Conservation (phyloP, 2,329 filamentous ascomycete genomes). For the Ilyonectria robusta region DNA sequence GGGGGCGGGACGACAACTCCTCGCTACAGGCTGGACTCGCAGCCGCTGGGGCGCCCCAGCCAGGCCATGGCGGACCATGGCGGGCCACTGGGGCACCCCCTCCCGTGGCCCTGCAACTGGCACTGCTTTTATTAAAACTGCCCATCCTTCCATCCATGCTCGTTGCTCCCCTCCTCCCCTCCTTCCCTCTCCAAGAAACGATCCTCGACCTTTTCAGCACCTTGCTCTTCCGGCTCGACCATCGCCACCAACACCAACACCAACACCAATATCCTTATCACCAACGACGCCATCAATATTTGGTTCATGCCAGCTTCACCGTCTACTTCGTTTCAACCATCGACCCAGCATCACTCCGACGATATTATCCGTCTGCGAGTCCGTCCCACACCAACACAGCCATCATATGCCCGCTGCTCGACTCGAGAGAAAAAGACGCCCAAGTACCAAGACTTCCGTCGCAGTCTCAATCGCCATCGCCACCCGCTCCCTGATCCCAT, state of each 20-base stretch:
- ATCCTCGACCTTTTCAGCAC: slow-evolving; percentile 40
- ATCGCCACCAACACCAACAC: slow-evolving; percentile 33
- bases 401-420: slow-evolving; percentile 43
- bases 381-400: slow-evolving; percentile 25
- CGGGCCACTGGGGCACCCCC: slow-evolving; percentile 33
- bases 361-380: slow-evolving; percentile 32
- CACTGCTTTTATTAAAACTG: slow-evolving; percentile 51
- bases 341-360: slow-evolving; percentile 36
- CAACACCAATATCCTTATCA: slow-evolving; percentile 27
- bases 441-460: slow-evolving; percentile 41
- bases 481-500: slow-evolving; percentile 41
- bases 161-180: slow-evolving; percentile 46
- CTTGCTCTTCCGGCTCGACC: slow-evolving; percentile 32
- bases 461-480: slow-evolving; percentile 30
- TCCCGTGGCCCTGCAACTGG: slow-evolving; percentile 42
- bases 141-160: slow-evolving; percentile 48
- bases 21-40: slow-evolving; percentile 38
- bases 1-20: slow-evolving; percentile 37
- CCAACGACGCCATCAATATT: slow-evolving; percentile 27
- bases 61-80: slow-evolving; percentile 22
- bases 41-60: slow-evolving; percentile 25
- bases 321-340: slow-evolving; percentile 42
- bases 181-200: slow-evolving; percentile 43
- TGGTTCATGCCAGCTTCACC: slow-evolving; percentile 46
- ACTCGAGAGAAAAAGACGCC: slow-evolving; percentile 43